Conservation (phyloP, 2,329 filamentous ascomycete genomes). For the Ceratocystis cacaofunesta region DNA sequence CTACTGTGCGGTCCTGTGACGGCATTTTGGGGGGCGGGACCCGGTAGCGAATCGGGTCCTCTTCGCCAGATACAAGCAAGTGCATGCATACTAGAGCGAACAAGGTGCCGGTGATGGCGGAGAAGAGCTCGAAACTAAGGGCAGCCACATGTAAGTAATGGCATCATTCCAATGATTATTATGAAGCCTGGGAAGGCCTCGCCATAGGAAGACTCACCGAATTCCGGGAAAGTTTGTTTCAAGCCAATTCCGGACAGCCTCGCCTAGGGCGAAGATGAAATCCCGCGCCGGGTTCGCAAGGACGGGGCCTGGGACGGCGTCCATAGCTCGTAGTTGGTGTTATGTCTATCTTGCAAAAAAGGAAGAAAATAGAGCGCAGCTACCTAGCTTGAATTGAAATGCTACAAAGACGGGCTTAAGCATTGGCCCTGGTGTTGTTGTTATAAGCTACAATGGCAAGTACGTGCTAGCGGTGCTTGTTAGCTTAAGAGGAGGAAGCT, state of each 20-base stretch:
- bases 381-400: neutral
- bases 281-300: conserved; percentile 11
- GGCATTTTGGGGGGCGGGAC: conserved; percentile 49
- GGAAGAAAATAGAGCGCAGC: neutral
- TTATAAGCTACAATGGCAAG: too few relatives aligned
- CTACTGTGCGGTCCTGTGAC: conserved; percentile 40
- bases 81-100: conserved; percentile 24
- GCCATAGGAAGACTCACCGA: conserved; percentile 1
- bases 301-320: neutral
- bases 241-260: conserved; percentile 10
- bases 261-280: conserved; percentile 4
- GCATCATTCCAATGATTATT: neutral
- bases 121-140: conserved; percentile 22
- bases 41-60: conserved; percentile 40
- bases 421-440: too few relatives aligned
- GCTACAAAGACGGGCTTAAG: neutral
- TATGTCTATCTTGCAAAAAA: neutral
- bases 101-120: conserved; percentile 23
- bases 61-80: conserved; percentile 22
- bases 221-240: conserved; percentile 7
- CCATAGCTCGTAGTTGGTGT: neutral
- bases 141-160: conserved; percentile 2
- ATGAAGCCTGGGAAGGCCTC: too few relatives aligned
- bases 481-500: too few relatives aligned
- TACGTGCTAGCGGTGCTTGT: too few relatives aligned